Evolutionary conservation across 1,284 basidiomycete genomes (phyloP).

Genomic region (Anthracocystis panici-leucophaei): DNA sequence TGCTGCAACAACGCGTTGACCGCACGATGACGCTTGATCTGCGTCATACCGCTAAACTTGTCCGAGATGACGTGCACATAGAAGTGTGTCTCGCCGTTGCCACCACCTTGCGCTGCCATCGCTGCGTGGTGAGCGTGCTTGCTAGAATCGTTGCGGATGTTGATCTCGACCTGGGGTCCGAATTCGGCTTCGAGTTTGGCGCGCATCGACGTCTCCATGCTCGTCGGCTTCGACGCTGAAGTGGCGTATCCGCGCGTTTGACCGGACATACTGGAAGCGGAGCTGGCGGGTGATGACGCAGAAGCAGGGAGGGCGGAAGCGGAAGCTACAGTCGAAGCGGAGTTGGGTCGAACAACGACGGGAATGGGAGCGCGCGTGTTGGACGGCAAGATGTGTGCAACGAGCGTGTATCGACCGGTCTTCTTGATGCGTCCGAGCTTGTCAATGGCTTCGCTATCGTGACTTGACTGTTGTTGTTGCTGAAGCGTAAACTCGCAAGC

Average conservation of each 20-base stretch:
- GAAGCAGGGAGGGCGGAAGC: constrained; percentile 8
- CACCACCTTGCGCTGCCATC: constrained; percentile 68
- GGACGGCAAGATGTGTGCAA: constrained; percentile 28
- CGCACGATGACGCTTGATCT: constrained; percentile 64
- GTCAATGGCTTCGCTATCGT: constrained; percentile 23
- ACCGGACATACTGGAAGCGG: constrained; percentile 9
- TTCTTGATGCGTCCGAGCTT: constrained; percentile 46
- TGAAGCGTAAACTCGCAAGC: constrained; percentile 38
- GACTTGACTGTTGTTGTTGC: neutral
- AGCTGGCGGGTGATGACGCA: neutral
- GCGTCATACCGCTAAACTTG: constrained; percentile 62
- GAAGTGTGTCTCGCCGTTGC: constrained; percentile 68
- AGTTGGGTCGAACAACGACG: constrained; percentile 27
- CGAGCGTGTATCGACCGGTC: constrained; percentile 35
- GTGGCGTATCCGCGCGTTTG: constrained; percentile 42
- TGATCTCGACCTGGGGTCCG: constrained; percentile 43
- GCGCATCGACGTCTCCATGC: constrained; percentile 57
- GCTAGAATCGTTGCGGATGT: constrained; percentile 61
- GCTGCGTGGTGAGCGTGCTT: constrained; percentile 69
- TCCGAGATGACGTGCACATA: constrained; percentile 66
- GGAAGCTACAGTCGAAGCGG: constrained; percentile 8
- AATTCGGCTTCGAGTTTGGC: constrained; percentile 51
- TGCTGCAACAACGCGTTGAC: constrained; percentile 58
- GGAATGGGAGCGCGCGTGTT: constrained; percentile 43
- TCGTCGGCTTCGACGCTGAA: constrained; percentile 10